Conservation (phyloP, 345 rosid genomes). For the Aurinia saxatilis region DNA sequence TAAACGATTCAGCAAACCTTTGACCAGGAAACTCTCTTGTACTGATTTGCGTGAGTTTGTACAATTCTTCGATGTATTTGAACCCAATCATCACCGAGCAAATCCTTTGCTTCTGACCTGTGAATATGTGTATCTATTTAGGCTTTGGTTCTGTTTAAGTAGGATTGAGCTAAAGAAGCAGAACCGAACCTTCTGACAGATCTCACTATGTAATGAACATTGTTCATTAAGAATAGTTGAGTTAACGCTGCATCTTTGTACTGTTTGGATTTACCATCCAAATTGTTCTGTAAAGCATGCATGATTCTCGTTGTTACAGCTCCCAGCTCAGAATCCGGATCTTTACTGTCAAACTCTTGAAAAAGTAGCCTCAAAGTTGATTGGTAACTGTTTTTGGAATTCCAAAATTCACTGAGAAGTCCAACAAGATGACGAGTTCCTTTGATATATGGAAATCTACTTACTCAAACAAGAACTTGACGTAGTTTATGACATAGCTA, state of each 20-base stretch:
- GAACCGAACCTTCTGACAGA: conserved; percentile 74
- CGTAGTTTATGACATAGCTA: conserved; percentile 93
- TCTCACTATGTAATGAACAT: conserved; percentile 94
- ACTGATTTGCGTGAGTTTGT: conserved; percentile 96
- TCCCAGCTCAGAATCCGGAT: conserved; percentile 60
- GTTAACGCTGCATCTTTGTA: conserved; percentile 90
- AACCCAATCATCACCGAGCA: conserved; percentile 98
- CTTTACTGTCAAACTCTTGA: conserved; percentile 55
- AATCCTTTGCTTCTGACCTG: conserved; percentile 97
- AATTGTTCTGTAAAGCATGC: conserved; percentile 81
- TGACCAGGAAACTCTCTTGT: conserved; percentile 95
- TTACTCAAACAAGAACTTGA: conserved; percentile 92
- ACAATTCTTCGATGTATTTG: conserved; percentile 94
- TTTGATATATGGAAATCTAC: conserved; percentile 15
- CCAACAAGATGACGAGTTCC: background rate
- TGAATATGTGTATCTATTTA: conserved; percentile 3
- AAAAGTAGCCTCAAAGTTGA: conserved; percentile 79
- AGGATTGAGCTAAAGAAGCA: background rate
- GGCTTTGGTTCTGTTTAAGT: background rate
- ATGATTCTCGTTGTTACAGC: conserved; percentile 71
- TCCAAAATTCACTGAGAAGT: background rate
- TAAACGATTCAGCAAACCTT: conserved; percentile 42
- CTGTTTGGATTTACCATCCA: conserved; percentile 94
- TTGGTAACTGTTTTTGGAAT: conserved; percentile 49
- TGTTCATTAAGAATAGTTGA: conserved; percentile 95